Evolutionary conservation across 1,139 yeast genomes (phyloP), one percentile per base, ranked within the genome.

Genomic region (Hemisphaericaspora xylanilytica): DNA sequence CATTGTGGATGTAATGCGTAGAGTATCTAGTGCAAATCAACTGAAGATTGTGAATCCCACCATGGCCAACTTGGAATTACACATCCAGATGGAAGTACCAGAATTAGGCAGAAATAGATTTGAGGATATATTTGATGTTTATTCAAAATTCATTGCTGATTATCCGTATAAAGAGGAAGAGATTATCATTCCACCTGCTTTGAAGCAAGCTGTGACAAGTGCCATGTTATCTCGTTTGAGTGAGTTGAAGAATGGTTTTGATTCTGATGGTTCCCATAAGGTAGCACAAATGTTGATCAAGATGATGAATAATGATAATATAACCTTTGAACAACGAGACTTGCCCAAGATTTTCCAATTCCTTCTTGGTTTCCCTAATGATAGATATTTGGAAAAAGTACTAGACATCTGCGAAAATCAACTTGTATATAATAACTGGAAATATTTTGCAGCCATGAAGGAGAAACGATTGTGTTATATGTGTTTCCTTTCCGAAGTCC

Each of bases 361-460:
- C 24, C 27, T 58, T 3, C 33, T 56, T 18, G 42, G 39, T n/a
- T 36, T 46, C 16, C 31, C 41, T 20, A 29, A 49, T 8, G 38
- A 41, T 14, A 34, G 42, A 11, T 39, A 46, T 8, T 41, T 63
- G 8, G 40, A 40, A n/a, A 24, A 45, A 8, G 47, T 59, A 10
- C 45, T 70, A 14, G 40, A 41, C 2, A 47, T 51, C 20, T 55
- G 65, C 35, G 75, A 70, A 44, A 45, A 52, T 10, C 46, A 59
- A 40, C 53, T 70, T 36, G 56, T 63, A 2, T 31, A 51, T 5
- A 70, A 67, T 2, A 65, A 58, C 42, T 57, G 63, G 53, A 53
- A 29, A 10, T 17, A 34, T 8, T 7, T 28, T 1, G 29, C 33
- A 2, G 15, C 31, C 4, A 38, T 38, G 21, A 22, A 26, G 17